Conservation (phyloP, 768 basidiomycete species). For the Termitomyces sp. region DNA sequence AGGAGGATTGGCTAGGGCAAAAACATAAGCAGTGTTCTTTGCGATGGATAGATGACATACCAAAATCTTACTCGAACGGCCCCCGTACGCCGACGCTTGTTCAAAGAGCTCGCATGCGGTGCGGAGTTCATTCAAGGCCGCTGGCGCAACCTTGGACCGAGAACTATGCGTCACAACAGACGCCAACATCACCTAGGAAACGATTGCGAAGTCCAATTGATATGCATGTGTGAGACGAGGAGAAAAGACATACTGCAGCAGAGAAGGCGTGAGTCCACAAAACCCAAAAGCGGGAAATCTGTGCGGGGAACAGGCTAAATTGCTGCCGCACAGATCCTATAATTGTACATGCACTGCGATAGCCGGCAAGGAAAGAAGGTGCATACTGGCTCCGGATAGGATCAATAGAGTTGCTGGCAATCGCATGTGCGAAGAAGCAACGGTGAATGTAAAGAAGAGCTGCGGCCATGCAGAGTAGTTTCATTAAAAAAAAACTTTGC, state of each 20-base stretch:
- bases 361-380: slow-evolving; percentile 63
- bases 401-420: slow-evolving; percentile 55
- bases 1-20: slow-evolving; percentile 53
- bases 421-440: slow-evolving; percentile 71
- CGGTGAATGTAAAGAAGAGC: slow-evolving; percentile 73
- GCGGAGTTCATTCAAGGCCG: slow-evolving; percentile 62
- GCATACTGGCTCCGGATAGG: slow-evolving; percentile 67
- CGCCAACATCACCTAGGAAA: slow-evolving; percentile 62
- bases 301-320: slow-evolving; percentile 45
- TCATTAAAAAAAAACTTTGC: not conserved
- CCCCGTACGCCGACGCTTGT: slow-evolving; percentile 53
- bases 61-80: slow-evolving; percentile 65
- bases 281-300: slow-evolving; percentile 65
- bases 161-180: slow-evolving; percentile 71
- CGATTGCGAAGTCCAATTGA: not conserved
- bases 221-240: not conserved
- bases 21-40: not conserved
- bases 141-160: slow-evolving; percentile 61
- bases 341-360: slow-evolving; percentile 59
- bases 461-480: slow-evolving; percentile 15
- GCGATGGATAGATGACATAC: slow-evolving; percentile 13
- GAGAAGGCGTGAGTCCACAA: slow-evolving; percentile 72
- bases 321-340: slow-evolving; percentile 41
- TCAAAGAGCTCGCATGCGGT: slow-evolving; percentile 61
- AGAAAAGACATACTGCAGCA: slow-evolving; percentile 40